phyloP scores from a whole-genome alignment of 192 early-diverging fungal genomes.

The Coemansia sp. region DNA sequence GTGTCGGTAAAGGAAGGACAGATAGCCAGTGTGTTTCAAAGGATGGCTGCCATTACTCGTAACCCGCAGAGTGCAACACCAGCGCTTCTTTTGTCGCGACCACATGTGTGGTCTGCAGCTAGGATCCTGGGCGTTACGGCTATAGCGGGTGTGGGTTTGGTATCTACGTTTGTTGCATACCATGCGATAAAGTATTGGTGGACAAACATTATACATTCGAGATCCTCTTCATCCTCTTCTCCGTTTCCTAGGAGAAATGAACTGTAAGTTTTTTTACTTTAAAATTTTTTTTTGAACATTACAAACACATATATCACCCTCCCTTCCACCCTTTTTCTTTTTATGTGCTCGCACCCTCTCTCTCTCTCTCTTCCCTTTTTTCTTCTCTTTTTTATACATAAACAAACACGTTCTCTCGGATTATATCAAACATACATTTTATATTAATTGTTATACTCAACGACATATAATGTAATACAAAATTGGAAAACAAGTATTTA shows the following conservation, averaged over 20 bases:
- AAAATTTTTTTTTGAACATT: too few relatives aligned
- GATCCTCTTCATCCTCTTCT: constrained; percentile 7
- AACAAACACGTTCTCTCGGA: too few relatives aligned
- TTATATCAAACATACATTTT: too few relatives aligned
- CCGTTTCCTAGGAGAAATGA: constrained; percentile 16
- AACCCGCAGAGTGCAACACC: constrained; percentile 45
- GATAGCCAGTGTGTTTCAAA: constrained; percentile 85
- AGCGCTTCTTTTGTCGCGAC: constrained; percentile 22
- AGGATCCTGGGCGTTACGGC: constrained; percentile 34
- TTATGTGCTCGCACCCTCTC: too few relatives aligned
- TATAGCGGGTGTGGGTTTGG: constrained; percentile 32
- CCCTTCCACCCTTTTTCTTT: too few relatives aligned
- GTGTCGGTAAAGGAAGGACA: constrained; percentile 82
- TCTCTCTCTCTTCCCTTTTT: too few relatives aligned
- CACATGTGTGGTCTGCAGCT: constrained; percentile 34
- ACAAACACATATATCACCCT: too few relatives aligned
- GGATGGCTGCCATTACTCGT: constrained; percentile 64
- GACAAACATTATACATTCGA: constrained; percentile 16
- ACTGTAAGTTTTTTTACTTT: constrained; percentile 6
- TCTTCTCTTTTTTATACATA: too few relatives aligned
- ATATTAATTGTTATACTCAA: too few relatives aligned
- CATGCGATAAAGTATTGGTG: constrained; percentile 48
- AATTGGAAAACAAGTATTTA: too few relatives aligned
- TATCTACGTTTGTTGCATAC: constrained; percentile 40
- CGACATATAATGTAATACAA: too few relatives aligned